These are phyloP conservation scores for Fusarium begoniae DNA, from an alignment of 2,329 filamentous ascomycete genomes.

Conservation along the genomic window DNA sequence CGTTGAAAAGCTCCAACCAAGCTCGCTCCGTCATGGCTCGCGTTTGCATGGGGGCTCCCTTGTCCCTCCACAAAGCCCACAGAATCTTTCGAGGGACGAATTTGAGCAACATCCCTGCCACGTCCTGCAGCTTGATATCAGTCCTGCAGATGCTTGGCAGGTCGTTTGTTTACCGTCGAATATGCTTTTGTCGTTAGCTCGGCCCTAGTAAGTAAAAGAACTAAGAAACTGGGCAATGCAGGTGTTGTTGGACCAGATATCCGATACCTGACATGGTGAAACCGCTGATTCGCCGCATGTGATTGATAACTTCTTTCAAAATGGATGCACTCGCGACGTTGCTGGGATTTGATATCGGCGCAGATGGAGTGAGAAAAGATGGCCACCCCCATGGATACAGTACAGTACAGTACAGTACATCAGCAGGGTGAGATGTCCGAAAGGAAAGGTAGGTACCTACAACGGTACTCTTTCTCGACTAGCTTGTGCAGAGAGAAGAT, in stretches of 20 bases:
- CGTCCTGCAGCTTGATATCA: constrained; percentile 23
- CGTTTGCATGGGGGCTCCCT: constrained; percentile 25
- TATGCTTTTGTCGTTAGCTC: constrained; percentile 9
- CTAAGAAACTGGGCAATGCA: neutral
- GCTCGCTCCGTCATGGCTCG: constrained; percentile 36
- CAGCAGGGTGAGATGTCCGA: constrained; percentile 6
- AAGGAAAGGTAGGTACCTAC: neutral
- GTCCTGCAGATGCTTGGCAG: constrained; percentile 29
- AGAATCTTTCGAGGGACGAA: constrained; percentile 26
- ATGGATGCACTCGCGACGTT: neutral
- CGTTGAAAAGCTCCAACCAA: constrained; percentile 26
- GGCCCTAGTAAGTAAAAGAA: neutral
- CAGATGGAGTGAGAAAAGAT: constrained; percentile 17
- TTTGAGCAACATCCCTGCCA: constrained; percentile 21
- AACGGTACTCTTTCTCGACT: constrained; percentile 35
- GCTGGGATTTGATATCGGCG: constrained; percentile 1
- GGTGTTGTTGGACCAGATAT: neutral
- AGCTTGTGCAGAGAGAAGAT: constrained; percentile 27
- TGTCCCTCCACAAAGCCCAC: constrained; percentile 37
- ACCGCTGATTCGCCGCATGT: neutral
- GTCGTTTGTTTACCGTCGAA: constrained; percentile 8
- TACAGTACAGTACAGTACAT: neutral
- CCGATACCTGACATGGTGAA: neutral
- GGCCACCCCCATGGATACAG: constrained; percentile 10
- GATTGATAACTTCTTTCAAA: neutral